Evolutionary conservation across 441 rosid species (phyloP).

Genomic region (Gossypium trilobum): DNA sequence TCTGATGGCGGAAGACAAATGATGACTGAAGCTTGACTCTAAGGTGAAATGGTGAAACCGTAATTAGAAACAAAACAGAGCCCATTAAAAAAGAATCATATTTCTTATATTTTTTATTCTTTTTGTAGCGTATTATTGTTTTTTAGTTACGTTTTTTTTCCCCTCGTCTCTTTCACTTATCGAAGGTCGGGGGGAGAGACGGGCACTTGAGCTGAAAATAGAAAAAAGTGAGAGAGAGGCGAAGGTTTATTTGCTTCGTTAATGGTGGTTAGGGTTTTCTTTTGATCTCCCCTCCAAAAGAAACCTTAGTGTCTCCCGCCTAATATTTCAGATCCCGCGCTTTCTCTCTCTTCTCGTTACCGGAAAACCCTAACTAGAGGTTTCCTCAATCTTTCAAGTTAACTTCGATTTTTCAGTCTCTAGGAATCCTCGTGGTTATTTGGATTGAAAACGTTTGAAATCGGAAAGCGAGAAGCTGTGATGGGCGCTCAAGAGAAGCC

Average conservation of each 20-base stretch:
- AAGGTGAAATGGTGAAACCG: no score
- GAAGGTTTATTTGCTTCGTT: conserved; percentile 28
- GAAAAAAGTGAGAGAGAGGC: conserved; percentile 19
- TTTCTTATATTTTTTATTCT: background rate
- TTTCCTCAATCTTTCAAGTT: background rate
- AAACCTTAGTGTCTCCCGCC: conserved; percentile 31
- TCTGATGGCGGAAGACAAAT: no score
- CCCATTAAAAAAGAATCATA: no score
- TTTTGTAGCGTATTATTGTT: background rate
- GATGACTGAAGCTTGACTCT: no score
- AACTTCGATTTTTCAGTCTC: conserved; percentile 12
- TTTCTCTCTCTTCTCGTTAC: conserved; percentile 19
- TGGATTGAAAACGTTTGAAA: conserved; percentile 27
- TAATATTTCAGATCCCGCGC: conserved; percentile 14
- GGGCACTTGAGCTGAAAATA: conserved; percentile 29
- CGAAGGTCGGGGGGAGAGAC: conserved; percentile 34
- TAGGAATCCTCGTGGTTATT: conserved; percentile 17
- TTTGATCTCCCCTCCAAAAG: conserved; percentile 25
- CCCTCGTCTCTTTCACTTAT: conserved; percentile 24
- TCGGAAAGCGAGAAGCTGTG: conserved; percentile 23
- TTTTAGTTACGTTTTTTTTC: background rate
- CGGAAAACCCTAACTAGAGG: conserved; percentile 57
- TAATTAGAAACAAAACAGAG: no score
- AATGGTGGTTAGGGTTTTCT: conserved; percentile 57
- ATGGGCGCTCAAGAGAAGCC: conserved; percentile 91